Conservation (phyloP, 257 asterid species). For the Solanum sparsipilum region DNA sequence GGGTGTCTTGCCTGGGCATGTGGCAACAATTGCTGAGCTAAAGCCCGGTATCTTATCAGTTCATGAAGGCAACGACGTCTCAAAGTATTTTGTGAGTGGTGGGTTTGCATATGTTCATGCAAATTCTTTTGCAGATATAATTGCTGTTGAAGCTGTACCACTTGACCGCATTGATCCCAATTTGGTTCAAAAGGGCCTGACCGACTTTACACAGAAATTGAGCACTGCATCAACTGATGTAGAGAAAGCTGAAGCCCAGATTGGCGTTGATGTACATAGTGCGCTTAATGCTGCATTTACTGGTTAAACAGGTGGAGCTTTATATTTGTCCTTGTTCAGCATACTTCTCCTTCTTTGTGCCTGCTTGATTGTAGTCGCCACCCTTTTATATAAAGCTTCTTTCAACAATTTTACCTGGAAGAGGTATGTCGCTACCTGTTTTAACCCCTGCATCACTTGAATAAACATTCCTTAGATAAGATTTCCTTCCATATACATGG, state of each 20-base stretch:
- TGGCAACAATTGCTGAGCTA: constrained; percentile 82
- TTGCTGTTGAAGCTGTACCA: constrained; percentile 68
- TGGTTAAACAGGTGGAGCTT: constrained; percentile 18
- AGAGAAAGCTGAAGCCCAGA: constrained; percentile 90
- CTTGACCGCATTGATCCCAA: constrained; percentile 49
- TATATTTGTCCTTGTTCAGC: background rate
- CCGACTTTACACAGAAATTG: constrained; percentile 64
- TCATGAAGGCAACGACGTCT: constrained; percentile 59
- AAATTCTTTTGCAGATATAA: constrained; percentile 64
- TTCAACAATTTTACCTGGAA: background rate
- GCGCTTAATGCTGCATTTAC: constrained; percentile 81
- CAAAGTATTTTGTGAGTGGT: constrained; percentile 59
- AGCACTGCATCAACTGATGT: constrained; percentile 62
- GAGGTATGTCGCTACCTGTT: background rate
- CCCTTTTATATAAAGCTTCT: background rate
- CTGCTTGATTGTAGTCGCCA: background rate
- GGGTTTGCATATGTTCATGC: constrained; percentile 80
- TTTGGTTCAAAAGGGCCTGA: constrained; percentile 58
- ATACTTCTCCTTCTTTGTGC: background rate
- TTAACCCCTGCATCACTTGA: background rate
- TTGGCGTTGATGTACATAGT: constrained; percentile 75
- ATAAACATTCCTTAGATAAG: background rate
- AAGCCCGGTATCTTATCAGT: constrained; percentile 65
- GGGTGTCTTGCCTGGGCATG: constrained; percentile 94
- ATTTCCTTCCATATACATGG: background rate